These are phyloP conservation scores for Steccherinum ochraceum DNA, from an alignment of 768 basidiomycete genomes.

Conservation along the genomic window DNA sequence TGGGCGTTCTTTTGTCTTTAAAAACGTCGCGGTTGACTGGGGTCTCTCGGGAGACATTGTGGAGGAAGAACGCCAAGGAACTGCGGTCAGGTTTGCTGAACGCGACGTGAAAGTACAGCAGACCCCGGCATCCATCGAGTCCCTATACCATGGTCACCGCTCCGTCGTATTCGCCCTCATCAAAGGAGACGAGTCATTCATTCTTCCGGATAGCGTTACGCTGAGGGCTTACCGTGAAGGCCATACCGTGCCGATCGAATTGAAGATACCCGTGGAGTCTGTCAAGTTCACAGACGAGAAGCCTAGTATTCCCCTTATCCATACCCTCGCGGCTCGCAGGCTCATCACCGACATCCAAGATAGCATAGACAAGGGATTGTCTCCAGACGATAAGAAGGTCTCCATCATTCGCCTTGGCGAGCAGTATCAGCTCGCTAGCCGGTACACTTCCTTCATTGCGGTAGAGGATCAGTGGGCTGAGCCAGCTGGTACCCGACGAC, in stretches of 20 bases:
- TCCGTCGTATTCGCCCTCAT: constrained; percentile 29
- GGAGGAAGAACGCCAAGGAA: background rate
- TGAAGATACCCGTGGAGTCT: constrained; percentile 16
- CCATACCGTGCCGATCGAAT: constrained; percentile 10
- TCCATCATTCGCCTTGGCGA: constrained; percentile 44
- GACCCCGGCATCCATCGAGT: constrained; percentile 24
- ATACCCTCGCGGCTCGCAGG: constrained; percentile 47
- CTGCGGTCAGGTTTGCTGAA: background rate
- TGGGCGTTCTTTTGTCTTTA: constrained; percentile 40
- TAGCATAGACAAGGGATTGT: background rate
- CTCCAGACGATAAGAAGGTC: constrained; percentile 31
- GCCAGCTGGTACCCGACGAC: background rate
- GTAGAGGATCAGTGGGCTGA: constrained; percentile 24
- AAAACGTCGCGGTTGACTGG: constrained; percentile 47
- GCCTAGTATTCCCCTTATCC: constrained; percentile 31
- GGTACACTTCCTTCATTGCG: constrained; percentile 51
- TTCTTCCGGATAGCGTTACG: constrained; percentile 21
- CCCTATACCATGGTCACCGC: constrained; percentile 28
- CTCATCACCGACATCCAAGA: constrained; percentile 49
- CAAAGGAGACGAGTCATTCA: constrained; percentile 5
- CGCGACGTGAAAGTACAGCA: constrained; percentile 20
- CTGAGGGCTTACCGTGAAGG: constrained; percentile 24
- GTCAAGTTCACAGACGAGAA: constrained; percentile 19
- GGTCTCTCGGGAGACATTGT: constrained; percentile 3
- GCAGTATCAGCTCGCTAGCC: constrained; percentile 45